phyloP scores from a whole-genome alignment of 2,329 filamentous ascomycete species.

The Paraconiothyrium brasiliense region DNA sequence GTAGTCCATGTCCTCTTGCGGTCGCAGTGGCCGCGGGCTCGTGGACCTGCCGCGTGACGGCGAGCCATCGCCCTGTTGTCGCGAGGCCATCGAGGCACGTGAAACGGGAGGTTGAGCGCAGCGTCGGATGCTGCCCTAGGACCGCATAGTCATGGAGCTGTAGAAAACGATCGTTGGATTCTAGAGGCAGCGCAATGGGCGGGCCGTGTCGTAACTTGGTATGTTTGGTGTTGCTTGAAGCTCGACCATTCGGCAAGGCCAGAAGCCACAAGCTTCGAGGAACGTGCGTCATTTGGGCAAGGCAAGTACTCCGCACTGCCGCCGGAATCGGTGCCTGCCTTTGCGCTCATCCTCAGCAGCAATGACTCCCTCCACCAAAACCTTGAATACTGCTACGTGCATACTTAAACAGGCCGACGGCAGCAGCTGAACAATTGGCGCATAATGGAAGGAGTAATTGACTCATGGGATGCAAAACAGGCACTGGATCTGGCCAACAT shows the following conservation, averaged over 20 bases:
- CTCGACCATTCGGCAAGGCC: conserved; percentile 13
- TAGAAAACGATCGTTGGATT: not conserved
- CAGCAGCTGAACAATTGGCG: not conserved
- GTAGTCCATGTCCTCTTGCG: conserved; percentile 28
- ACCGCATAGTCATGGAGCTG: conserved; percentile 14
- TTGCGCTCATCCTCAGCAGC: conserved; percentile 4
- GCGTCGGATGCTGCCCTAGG: conserved; percentile 16
- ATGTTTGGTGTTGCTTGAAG: conserved; percentile 26
- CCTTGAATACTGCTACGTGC: not conserved
- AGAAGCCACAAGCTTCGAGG: conserved; percentile 7
- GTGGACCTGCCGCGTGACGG: conserved; percentile 41
- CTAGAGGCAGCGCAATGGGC: conserved; percentile 13
- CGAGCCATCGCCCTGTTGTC: conserved; percentile 38
- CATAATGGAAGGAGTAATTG: conserved; percentile 88
- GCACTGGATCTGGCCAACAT: conserved; percentile 91
- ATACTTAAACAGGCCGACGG: not conserved
- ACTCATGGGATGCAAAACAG: conserved; percentile 83
- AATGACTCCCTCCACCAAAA: conserved; percentile 16
- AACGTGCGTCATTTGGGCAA: conserved; percentile 2
- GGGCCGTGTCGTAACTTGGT: conserved; percentile 25
- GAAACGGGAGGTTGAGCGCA: conserved; percentile 15
- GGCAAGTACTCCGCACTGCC: conserved; percentile 4
- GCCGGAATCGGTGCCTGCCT: conserved; percentile 18
- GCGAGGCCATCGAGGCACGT: conserved; percentile 39
- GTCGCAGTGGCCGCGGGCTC: conserved; percentile 41